A percentile compares a stretch with the other conserved stretches of the same genome.
Conservation (phyloP, 495 filamentous ascomycete species). For the Penicillium canescens region DNA sequence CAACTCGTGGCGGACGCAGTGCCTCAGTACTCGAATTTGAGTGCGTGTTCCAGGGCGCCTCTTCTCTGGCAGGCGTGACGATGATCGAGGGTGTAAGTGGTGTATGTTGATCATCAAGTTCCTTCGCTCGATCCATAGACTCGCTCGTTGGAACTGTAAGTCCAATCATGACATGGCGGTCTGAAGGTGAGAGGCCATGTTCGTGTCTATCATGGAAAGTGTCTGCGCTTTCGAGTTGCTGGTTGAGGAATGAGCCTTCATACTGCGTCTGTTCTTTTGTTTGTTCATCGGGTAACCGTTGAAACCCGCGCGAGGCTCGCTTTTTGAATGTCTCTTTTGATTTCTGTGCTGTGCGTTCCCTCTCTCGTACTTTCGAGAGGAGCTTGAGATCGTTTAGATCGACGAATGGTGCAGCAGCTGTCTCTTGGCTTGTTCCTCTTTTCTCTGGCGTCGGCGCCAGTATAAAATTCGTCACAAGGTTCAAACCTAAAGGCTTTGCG, state of each 20-base stretch:
- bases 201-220: constrained; percentile 27
- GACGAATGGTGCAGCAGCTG: constrained; percentile 25
- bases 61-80: constrained; percentile 66
- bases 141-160: constrained; percentile 66
- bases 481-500: constrained; percentile 58
- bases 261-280: constrained; percentile 4
- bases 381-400: constrained; percentile 44
- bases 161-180: constrained; percentile 78
- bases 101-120: constrained; percentile 34
- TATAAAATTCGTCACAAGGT: constrained; percentile 59
- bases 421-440: neutral
- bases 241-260: constrained; percentile 19
- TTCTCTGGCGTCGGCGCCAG: constrained; percentile 16
- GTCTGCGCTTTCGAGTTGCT: constrained; percentile 1
- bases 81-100: constrained; percentile 59
- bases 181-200: constrained; percentile 71
- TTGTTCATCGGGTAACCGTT: constrained; percentile 19
- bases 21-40: constrained; percentile 26
- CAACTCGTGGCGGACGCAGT: constrained; percentile 35
- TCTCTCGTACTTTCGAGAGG: constrained; percentile 36
- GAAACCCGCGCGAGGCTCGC: constrained; percentile 16
- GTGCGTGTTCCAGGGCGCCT: constrained; percentile 53
- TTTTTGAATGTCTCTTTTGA: constrained; percentile 28
- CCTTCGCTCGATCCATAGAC: constrained; percentile 37
- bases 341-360: constrained; percentile 32